These are phyloP conservation scores for Komagataea norvegica DNA, from an alignment of 1,139 yeast genomes.

Conservation along the genomic window DNA sequence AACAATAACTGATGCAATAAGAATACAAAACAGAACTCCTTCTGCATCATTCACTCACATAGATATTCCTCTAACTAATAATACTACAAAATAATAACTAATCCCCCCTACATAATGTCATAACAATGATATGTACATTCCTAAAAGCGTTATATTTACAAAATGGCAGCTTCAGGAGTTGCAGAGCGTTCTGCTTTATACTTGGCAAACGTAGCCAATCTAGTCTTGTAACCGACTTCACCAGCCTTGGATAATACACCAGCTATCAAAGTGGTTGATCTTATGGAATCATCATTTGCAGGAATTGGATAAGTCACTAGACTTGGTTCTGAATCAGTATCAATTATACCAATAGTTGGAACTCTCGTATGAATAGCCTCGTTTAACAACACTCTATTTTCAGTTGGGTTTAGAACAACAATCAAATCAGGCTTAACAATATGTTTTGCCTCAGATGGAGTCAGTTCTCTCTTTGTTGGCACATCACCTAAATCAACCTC, in stretches of 20 bases:
- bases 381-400: conserved; percentile 71
- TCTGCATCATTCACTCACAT: not conserved
- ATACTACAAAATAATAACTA: not conserved
- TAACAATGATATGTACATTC: conserved; percentile 2
- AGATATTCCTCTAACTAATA: not conserved
- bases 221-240: conserved; percentile 58
- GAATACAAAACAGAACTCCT: not conserved
- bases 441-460: conserved; percentile 38
- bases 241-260: conserved; percentile 89
- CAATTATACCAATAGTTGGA: conserved; percentile 92
- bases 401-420: conserved; percentile 82
- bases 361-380: conserved; percentile 82
- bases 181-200: conserved; percentile 4
- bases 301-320: conserved; percentile 92
- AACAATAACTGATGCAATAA: not conserved
- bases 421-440: conserved; percentile 84
- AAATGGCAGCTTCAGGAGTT: not conserved
- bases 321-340: conserved; percentile 89
- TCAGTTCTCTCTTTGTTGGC: conserved; percentile 54
- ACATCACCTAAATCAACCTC: conserved; percentile 66
- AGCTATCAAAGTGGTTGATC: conserved; percentile 71
- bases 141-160: conserved; percentile 7
- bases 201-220: conserved; percentile 15
- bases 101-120: too few species aligned
- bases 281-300: conserved; percentile 88